Evolutionary conservation across 306 rosid species (phyloP), one percentile per base, ranked within the genome.

Genomic region (Castanea sativa): DNA sequence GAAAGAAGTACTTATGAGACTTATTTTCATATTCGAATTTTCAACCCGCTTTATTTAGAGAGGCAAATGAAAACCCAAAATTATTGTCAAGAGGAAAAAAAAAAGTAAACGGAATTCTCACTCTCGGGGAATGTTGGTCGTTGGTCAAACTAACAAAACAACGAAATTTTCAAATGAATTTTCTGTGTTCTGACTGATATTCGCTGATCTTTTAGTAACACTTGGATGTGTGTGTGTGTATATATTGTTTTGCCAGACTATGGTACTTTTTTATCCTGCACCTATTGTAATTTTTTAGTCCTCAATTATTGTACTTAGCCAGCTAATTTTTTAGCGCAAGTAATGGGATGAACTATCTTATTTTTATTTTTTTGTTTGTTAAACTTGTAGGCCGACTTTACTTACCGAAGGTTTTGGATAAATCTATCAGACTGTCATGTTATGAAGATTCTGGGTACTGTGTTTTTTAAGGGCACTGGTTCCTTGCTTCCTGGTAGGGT

Each of bases 61-160:
- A 73, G 41, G 74, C 56, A 55, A 55, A 77, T 41, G 63, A 51
- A 68, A 64, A 63, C 77, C 69, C 75, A 78, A 59, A 73, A 73
- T 72, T 85, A 78, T 85, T 55, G 77, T 85, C 70, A 82, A 60
- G 76, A 81, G 59, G 76, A 58, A 19, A 38, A 38, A 41, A 41
- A 41, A 64, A 30, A 60, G 27, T 25, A 63, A 63, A 35, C 69
- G 35, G 45, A 67, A 55, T 15, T 67, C 74, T 79, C 77, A 83
- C 79, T 87, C 79, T 55, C 51, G 85, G 84, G 77, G 82, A 81
- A 79, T 76, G 74, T 65, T 88, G 88, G 86, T 83, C 58, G 20
- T 75, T 63, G 81, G 78, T 87, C 92, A 89, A 92, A 82, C 89
- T 72, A 89, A 87, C 87, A 84, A 85, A 65, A 49, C 71, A 86